Base-by-base conservation (phyloP, 495 filamentous ascomycete genomes). In the Sporormia fimetaria region DNA sequence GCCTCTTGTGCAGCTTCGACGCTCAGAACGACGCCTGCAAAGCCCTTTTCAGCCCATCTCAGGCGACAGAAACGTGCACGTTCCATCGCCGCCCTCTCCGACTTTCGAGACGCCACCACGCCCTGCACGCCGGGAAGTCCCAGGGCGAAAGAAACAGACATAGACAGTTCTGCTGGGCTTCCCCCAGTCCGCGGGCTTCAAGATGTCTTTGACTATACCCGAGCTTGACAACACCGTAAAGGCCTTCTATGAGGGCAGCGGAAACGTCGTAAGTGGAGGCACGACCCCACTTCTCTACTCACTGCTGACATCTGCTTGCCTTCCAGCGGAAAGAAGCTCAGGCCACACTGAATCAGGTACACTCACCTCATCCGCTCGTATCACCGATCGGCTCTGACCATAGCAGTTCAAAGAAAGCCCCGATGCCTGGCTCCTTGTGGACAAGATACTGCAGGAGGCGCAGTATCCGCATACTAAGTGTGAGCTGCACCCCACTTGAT, bases 381-480 rank as follows among this genome's bases (percentile, higher is more conserved):
- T 17, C 21, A 24, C 15, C 27, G 22, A 26, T 28, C 37, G 46
- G 64, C 67, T 51, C 64, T 37, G 17, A 15, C n/a, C 20, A 20
- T 3, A 36, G 55, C 52, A 96, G 87, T 99, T 99, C 69, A 94
- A 94, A 61, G 88, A 96, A 66, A 90, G 94, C 53, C 87, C 87
- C 25, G 90, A 99, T 69, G 82, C 90, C 37, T 99, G 90, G 90
- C 68, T 95, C 37, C 71, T 94, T 59, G 90, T 95, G 47, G 90
- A 94, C 55, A 87, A 94, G 57, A 92, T 99, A 44, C 73, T 99
- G 35, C 76, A 87, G 61, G 76, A 86, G 51, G 80, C 92, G 36
- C 78, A 76, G 59, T 92, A 94, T 58, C 76, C 82, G 21, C 87
- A 95, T 62, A 99, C 90, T 21, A 99, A 99, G 70, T 98, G 87